Conservation (phyloP, 495 filamentous ascomycete species). For the Podospora australis region DNA sequence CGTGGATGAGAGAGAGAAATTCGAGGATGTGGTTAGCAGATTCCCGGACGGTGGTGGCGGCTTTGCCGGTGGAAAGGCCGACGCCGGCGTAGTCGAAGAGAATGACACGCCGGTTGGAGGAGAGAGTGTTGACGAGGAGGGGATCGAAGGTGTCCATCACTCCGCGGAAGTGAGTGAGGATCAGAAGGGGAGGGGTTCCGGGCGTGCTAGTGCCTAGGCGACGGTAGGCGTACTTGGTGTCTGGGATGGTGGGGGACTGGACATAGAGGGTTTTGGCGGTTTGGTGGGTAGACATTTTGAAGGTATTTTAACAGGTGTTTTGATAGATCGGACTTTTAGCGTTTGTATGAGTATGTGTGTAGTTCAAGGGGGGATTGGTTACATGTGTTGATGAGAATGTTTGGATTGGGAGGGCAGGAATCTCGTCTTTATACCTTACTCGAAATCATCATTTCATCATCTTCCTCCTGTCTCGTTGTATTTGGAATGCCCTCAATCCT, state of each 20-base stretch:
- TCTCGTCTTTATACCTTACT: no score
- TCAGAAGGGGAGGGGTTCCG: conserved; percentile 20
- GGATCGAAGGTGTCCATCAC: conserved; percentile 27
- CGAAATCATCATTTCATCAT: no score
- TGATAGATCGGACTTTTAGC: no score
- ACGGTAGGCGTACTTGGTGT: conserved; percentile 31
- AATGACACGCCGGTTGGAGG: conserved; percentile 17
- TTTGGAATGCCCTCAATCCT: no score
- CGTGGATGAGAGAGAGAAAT: conserved; percentile 25
- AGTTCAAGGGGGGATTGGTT: no score
- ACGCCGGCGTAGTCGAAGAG: conserved; percentile 28
- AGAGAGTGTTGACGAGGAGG: conserved; percentile 24
- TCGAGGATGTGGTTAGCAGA: conserved; percentile 24
- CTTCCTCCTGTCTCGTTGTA: no score
- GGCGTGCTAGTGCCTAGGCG: conserved; percentile 19
- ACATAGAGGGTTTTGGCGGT: conserved; percentile 28
- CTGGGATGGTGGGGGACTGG: conserved; percentile 12
- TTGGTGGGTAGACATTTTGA: conserved; percentile 27
- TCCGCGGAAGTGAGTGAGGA: conserved; percentile 31
- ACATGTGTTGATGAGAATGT: no score
- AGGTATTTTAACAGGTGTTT: no score
- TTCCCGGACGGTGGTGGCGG: conserved; percentile 14
- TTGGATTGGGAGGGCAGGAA: no score
- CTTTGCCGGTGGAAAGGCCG: conserved; percentile 18
- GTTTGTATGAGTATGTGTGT: no score